Conservation (phyloP, 2,329 filamentous ascomycete genomes). For the Apiospora pterosperma region DNA sequence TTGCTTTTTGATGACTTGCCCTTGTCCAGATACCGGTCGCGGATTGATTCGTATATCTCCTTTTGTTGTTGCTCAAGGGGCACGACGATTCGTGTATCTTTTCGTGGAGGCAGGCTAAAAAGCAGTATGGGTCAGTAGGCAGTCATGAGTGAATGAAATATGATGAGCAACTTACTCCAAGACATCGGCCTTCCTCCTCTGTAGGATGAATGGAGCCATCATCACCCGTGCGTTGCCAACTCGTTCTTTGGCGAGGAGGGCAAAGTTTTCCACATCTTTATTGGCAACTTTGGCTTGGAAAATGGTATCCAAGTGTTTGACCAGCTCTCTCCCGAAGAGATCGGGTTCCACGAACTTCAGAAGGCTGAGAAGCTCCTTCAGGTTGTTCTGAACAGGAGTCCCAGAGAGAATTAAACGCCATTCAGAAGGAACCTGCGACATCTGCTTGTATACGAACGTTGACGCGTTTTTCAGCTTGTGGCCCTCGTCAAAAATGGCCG, state of each 20-base stretch:
- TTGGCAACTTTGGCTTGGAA: constrained; percentile 92
- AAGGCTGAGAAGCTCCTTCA: constrained; percentile 86
- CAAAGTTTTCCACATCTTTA: constrained; percentile 73
- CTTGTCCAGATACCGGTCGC: constrained; percentile 61
- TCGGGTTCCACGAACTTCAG: constrained; percentile 90
- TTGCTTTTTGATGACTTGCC: constrained; percentile 55
- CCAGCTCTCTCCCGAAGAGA: constrained; percentile 68
- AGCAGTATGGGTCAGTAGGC: background rate
- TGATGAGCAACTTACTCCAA: constrained; percentile 51
- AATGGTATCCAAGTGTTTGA: constrained; percentile 77
- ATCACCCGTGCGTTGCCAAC: constrained; percentile 86
- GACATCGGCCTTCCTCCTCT: constrained; percentile 90
- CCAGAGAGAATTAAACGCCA: constrained; percentile 87
- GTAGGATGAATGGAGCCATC: constrained; percentile 90
- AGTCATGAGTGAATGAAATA: background rate
- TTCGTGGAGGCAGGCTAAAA: constrained; percentile 65
- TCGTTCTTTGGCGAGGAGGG: constrained; percentile 80
- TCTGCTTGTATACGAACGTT: constrained; percentile 75
- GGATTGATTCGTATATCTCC: constrained; percentile 66
- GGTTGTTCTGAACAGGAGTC: constrained; percentile 90
- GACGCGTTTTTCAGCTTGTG: constrained; percentile 88
- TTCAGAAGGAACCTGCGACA: constrained; percentile 72
- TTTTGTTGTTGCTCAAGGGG: constrained; percentile 71
- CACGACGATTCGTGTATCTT: constrained; percentile 74
- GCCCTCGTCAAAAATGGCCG: constrained; percentile 85